Conservation (phyloP, 768 basidiomycete species). For the Leucosporidium yakuticum region DNA sequence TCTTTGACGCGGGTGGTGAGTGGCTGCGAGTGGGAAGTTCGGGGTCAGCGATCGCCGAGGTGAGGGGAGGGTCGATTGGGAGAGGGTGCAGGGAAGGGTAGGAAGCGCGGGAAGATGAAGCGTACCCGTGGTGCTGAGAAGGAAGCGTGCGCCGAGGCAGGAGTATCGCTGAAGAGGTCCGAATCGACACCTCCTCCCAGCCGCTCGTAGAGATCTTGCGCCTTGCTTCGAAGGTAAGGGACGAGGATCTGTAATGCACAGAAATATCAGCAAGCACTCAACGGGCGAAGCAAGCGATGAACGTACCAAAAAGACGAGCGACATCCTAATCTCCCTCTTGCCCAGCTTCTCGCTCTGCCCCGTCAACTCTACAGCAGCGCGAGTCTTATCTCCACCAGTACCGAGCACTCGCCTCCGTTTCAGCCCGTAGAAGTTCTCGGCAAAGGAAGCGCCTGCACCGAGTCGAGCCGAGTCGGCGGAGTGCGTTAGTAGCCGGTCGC, state of each 20-base stretch:
- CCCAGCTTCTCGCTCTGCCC: conserved; percentile 61
- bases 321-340: conserved; percentile 62
- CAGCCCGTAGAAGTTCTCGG: conserved; percentile 93
- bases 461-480: background rate
- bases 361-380: conserved; percentile 33
- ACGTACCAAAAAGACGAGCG: conserved; percentile 72
- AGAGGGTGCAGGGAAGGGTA: too few species aligned
- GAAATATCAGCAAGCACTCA: background rate
- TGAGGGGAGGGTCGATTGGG: too few species aligned
- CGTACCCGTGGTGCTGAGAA: too few species aligned
- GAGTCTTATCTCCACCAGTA: conserved; percentile 45
- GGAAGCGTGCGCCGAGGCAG: background rate
- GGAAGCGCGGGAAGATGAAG: too few species aligned
- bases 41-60: too few species aligned
- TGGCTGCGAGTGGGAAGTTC: too few species aligned
- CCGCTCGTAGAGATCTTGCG: conserved; percentile 82
- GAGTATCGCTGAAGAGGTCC: conserved; percentile 33
- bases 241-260: conserved; percentile 61
- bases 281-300: background rate
- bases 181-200: conserved; percentile 69
- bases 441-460: conserved; percentile 78
- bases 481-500: background rate
- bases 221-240: conserved; percentile 82
- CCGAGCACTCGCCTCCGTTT: conserved; percentile 59
- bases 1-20: too few species aligned